Evolutionary conservation across 768 basidiomycete genomes (phyloP).

Genomic region (Naganishia friedmannii): DNA sequence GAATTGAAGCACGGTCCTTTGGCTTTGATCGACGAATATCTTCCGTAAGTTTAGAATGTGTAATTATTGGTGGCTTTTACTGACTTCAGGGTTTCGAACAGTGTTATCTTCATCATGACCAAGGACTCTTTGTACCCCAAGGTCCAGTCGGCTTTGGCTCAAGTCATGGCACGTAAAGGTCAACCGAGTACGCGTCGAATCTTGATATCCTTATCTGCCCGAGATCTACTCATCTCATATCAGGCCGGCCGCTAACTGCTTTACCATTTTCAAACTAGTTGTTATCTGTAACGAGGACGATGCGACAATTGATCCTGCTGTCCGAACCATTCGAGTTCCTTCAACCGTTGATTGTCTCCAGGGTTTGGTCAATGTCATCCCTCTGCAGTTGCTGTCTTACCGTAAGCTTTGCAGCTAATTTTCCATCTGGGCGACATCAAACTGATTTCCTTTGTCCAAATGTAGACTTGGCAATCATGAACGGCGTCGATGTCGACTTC

Average conservation of each 20-base stretch:
- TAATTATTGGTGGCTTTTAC: neutral
- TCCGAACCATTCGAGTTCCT: constrained; percentile 88
- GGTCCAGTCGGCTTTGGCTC: constrained; percentile 90
- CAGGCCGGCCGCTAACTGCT: neutral
- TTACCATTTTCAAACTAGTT: constrained; percentile 58
- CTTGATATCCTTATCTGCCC: neutral
- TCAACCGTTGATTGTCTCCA: constrained; percentile 91
- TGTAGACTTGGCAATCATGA: constrained; percentile 77
- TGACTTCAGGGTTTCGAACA: constrained; percentile 20
- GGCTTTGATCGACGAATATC: constrained; percentile 95
- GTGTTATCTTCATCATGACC: constrained; percentile 96
- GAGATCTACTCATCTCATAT: neutral
- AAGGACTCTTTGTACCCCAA: constrained; percentile 97
- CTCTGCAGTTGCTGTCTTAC: constrained; percentile 91
- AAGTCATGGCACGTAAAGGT: constrained; percentile 96
- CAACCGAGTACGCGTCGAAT: constrained; percentile 55
- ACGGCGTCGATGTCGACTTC: constrained; percentile 97
- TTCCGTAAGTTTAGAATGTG: constrained; percentile 58
- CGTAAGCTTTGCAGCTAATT: constrained; percentile 46
- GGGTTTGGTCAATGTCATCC: constrained; percentile 93
- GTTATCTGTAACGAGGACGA: constrained; percentile 95
- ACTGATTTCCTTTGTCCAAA: neutral
- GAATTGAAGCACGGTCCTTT: constrained; percentile 99
- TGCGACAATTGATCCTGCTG: constrained; percentile 63
- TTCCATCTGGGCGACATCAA: neutral